These are phyloP conservation scores for Epichloe typhina DNA, from an alignment of 2,329 filamentous ascomycete genomes.

Conservation along the genomic window DNA sequence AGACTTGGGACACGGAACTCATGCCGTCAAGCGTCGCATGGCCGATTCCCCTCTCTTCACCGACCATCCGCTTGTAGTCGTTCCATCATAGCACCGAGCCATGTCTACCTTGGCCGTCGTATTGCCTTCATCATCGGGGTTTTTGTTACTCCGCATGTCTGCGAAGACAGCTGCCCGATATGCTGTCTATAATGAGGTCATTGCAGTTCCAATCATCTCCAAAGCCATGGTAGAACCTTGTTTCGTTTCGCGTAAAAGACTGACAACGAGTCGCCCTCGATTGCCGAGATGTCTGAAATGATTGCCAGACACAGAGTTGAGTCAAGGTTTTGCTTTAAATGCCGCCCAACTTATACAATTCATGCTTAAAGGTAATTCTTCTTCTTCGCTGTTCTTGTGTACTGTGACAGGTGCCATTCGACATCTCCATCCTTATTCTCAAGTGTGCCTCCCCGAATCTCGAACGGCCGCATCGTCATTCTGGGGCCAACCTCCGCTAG, in stretches of 20 bases:
- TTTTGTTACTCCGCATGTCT: neutral
- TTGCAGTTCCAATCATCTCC: neutral
- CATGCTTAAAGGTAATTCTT: conserved; percentile 40
- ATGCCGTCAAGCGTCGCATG: neutral
- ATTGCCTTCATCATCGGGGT: neutral
- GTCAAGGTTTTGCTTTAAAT: neutral
- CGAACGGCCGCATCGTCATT: conserved; percentile 95
- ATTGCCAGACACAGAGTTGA: neutral
- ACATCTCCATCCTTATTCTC: conserved; percentile 93
- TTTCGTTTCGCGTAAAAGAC: neutral
- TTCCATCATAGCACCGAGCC: neutral
- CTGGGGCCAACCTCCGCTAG: conserved; percentile 80
- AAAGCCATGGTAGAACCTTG: neutral
- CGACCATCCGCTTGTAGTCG: neutral
- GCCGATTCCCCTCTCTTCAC: no score
- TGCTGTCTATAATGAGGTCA: neutral
- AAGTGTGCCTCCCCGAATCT: conserved; percentile 76
- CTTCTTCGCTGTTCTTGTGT: conserved; percentile 85
- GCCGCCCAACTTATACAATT: neutral
- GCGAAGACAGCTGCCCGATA: neutral
- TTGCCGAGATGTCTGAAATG: neutral
- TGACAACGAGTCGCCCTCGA: neutral
- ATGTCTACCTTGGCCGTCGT: neutral
- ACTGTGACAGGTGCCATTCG: conserved; percentile 93
- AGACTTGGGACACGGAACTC: neutral